phyloP scores from a whole-genome alignment of 139 green algal species.

The Limnomonas spitsbergensis region DNA sequence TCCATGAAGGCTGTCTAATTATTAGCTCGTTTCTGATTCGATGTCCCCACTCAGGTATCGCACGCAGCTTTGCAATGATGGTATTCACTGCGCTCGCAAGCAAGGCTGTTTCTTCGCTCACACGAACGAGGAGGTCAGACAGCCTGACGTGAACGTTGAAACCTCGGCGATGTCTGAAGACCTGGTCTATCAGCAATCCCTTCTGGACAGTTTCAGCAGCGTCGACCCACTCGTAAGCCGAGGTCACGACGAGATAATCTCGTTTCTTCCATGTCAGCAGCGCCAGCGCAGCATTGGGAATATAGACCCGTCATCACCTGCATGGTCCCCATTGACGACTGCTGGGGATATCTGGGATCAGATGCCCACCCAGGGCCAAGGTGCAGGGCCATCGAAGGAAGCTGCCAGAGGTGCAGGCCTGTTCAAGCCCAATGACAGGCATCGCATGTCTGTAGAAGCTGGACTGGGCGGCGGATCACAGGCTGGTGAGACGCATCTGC shows the following conservation, averaged over 20 bases:
- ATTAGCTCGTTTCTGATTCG: background rate
- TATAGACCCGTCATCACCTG: too few species aligned
- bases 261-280: too few species aligned
- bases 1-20: too few species aligned
- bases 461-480: background rate
- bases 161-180: constrained; percentile 6
- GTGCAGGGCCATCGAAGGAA: background rate
- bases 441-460: background rate
- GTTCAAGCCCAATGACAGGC: background rate
- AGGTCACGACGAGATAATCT: too few species aligned
- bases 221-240: too few species aligned
- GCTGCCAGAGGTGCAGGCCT: background rate
- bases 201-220: too few species aligned
- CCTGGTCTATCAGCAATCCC: background rate
- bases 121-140: constrained; percentile 65
- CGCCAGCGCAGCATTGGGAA: too few species aligned
- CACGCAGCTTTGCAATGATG: constrained; percentile 89
- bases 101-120: constrained; percentile 88
- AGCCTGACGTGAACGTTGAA: constrained; percentile 41
- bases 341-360: background rate
- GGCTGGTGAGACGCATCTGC: background rate
- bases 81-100: constrained; percentile 61
- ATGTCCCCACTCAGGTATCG: constrained; percentile 53
- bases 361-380: background rate
- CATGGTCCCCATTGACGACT: too few species aligned